Percentiles rank a stretch among this genome's conserved stretches.
These are phyloP conservation scores for Danielozyma ontarioensis DNA, from an alignment of 805 yeast genomes.

Conservation along the genomic window DNA sequence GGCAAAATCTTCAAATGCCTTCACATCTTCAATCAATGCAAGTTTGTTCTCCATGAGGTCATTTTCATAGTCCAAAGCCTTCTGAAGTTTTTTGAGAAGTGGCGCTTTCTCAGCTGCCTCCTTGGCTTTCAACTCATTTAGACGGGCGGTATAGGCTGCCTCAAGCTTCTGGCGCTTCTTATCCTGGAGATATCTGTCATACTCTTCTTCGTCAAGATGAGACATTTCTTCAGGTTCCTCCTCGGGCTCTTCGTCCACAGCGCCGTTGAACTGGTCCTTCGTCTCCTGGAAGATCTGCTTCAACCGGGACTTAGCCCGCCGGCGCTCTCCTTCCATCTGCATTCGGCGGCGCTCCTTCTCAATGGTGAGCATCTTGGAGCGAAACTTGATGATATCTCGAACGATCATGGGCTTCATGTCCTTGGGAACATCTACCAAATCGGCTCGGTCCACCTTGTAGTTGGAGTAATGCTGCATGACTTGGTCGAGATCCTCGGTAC, in stretches of 20 bases:
- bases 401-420: constrained; percentile 49
- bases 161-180: constrained; percentile 13
- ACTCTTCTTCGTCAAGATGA: constrained; percentile 15
- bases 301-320: constrained; percentile 43
- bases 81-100: constrained; percentile 16
- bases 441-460: constrained; percentile 54
- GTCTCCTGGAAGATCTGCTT: constrained; percentile 41
- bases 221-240: constrained; percentile 6
- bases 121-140: constrained; percentile 18
- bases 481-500: constrained; percentile 31
- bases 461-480: constrained; percentile 28
- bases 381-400: constrained; percentile 49
- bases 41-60: constrained; percentile 32
- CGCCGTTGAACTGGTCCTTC: constrained; percentile 15
- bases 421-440: constrained; percentile 52
- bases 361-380: constrained; percentile 48
- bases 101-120: constrained; percentile 18
- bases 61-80: constrained; percentile 29
- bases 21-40: constrained; percentile 28
- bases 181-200: constrained; percentile 15
- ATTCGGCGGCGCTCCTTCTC: constrained; percentile 48
- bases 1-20: constrained; percentile 19
- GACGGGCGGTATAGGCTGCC: constrained; percentile 20
- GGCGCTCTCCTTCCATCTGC: constrained; percentile 44
- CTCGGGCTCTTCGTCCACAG: constrained; percentile 1